A percentile compares a stretch with the other conserved stretches of the same genome.
Conservation (phyloP, 2,329 filamentous ascomycete genomes). For the Trichoderma afroharzianum region DNA sequence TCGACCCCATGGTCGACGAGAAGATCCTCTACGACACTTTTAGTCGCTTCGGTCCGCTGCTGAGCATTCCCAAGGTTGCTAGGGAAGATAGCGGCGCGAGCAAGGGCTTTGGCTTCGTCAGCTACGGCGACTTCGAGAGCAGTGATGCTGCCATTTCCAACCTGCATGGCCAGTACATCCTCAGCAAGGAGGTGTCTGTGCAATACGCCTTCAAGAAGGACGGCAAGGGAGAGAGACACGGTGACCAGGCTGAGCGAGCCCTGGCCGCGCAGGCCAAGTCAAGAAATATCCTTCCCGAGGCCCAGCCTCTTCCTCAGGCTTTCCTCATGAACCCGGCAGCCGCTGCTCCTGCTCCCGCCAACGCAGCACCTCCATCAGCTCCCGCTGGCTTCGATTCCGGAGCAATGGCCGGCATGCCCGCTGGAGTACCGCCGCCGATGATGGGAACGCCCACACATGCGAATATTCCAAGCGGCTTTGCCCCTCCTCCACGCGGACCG, state of each 20-base stretch:
- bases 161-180: conserved; percentile 94
- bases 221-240: conserved; percentile 92
- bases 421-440: conserved; percentile 25
- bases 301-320: conserved; percentile 70
- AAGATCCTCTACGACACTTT: conserved; percentile 95
- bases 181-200: conserved; percentile 94
- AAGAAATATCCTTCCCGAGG: conserved; percentile 83
- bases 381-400: conserved; percentile 36
- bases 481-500: conserved; percentile 34
- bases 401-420: conserved; percentile 27
- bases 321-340: conserved; percentile 49
- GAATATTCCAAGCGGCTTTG: conserved; percentile 37
- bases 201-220: conserved; percentile 99
- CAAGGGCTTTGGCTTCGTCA: conserved; percentile 96
- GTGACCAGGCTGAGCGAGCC: conserved; percentile 88
- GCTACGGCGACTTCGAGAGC: conserved; percentile 87
- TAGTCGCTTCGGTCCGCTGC: conserved; percentile 80
- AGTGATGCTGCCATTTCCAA: conserved; percentile 87
- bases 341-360: conserved; percentile 26
- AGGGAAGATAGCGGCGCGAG: conserved; percentile 83
- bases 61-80: conserved; percentile 84
- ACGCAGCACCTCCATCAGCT: conserved; percentile 22
- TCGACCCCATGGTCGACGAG: conserved; percentile 92
- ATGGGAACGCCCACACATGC: conserved; percentile 32
- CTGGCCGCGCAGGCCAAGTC: conserved; percentile 90